Base-by-base conservation (phyloP, 176 grass and related monocot species). In the Eremochloa ophiuroides region DNA sequence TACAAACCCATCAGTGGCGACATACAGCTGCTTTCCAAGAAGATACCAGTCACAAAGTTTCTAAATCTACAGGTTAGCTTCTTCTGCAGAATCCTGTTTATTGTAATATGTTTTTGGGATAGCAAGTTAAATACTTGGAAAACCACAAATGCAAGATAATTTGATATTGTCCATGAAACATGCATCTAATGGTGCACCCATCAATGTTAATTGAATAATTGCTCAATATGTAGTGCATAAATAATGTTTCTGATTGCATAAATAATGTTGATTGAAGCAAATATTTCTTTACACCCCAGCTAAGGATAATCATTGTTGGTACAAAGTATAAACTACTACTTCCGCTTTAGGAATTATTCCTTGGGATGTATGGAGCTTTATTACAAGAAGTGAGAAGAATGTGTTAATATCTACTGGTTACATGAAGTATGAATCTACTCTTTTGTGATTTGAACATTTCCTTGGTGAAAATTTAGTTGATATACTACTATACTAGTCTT, bases 11-110 rank as follows among this genome's bases (percentile, higher is more conserved):
- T 98, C 40, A 88, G 86, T 43, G 88, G 87, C 22, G 96, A 98
- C 73, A 34, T 98, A 51, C 96, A 94, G 13, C 55, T 95, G 10
- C 93, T 98, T 22, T 98, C 96, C 72, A 98, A 95, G 80, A 98
- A 98, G 86, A 98, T 98, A 67, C 88, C 96, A 23, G n/a, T 98
- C 40, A 93, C 88, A 4, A 98, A 93, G 75, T 98, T 62, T 91
- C 73, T 98, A 75, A 98, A 93, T 81, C 90, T 98, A 44, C 93
- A 98, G 96, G 93, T 93, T 81, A 14, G 42, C 16, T 71, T 65
- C 42, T 34, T 26, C 28, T 82, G 26, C 11, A 66, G 46, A 68
- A 40, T 65, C 34, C 34, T 86, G 14, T 6, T 47, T 27, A 50
- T 62, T 76, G 26, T 0, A 7, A 7, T 10, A 25, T 2, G 1